Evolutionary conservation across 108 stramenopile species (phyloP), one percentile per base, ranked within the genome.

Genomic region (Skeletonema potamos): DNA sequence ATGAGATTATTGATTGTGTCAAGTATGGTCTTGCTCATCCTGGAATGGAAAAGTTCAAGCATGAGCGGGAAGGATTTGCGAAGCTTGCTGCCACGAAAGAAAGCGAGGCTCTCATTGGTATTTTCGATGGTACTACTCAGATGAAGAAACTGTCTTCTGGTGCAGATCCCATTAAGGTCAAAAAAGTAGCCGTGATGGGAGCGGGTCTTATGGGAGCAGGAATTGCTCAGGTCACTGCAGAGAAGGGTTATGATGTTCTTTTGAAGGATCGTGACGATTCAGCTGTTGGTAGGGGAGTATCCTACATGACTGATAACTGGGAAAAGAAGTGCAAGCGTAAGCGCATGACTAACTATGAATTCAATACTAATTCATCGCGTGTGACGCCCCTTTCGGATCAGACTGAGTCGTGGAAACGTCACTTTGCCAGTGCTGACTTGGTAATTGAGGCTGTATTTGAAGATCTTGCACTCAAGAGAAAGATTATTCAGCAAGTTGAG

Each of bases 121-220:
- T 99, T 44, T 99, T 98, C 71, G 93, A 98, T 66, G 97, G 92
- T n/a, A 94, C 92, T 89, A 93, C 86, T 12, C 76, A 88, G 41
- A 88, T 98, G 84, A 99, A 99, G 86, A 97, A 99, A 77, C 91
- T 97, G 76, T 64, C 86, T 27, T 92, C 89, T 55, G 80, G 69
- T 33, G 89, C 82, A 0, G 54, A 84, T 32, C 85, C 90, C 20
- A 62, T 84, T 41, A 12, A 32, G 12, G 93, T 97, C 7, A 88
- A 94, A 22, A 97, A 81, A 34, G 91, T 99, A 6, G 97, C 97
- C 0, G 98, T 99, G 20, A 92, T 99, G 76, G 99, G 99, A 15
- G 98, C 98, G 5, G 99, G 99, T 29, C 89, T 99, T 54, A 99
- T 99, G 99, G 99, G 99, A 51, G 97, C 97, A 17, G 99, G 99